Evolutionary conservation across 164 flowering plant species (phyloP), one percentile per base, ranked within the genome.

Genomic region (Aristolochia fimbriata): DNA sequence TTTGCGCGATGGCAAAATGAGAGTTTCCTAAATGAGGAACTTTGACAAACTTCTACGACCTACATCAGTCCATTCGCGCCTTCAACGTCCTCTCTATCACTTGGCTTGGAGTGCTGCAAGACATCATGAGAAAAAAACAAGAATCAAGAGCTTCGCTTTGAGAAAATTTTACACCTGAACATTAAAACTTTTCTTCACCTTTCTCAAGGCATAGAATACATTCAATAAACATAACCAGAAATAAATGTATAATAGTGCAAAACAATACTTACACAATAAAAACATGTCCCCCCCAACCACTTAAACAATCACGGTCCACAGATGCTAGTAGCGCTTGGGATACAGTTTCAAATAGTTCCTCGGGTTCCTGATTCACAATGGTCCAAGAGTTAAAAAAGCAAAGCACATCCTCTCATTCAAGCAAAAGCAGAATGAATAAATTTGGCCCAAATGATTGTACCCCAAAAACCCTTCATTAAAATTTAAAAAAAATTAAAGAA

Each of bases 201-300:
- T 5, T 37, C 1, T 37, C 43, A 37, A 37, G 12, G 10, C 9
- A 10, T 37, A 37, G 43, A 37, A 6, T 10, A 37, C 21, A 16
- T n/a, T 22, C 10, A 9, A 1, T 19, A n/a, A 50, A 11, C 53
- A 19, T n/a, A n/a, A 17, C 5, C 20, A 22, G 22, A n/a, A 8
- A 0, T 9, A 1, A 50, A 50, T 50, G 16, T 50, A 10, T n/a
- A 19, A 50, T 7, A 50, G 53, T 48, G 43, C 21, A 55, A 60
- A 43, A 49, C 6, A 20, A 49, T n/a, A 55, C 95, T 88, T 81
- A 88, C 96, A 88, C 96, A 70, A 92, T 69, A 73, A 80, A 80
- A 65, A 92, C 93, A 59, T 88, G 91, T 61, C 95, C 96, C 62
- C 98, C 98, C 96, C 98, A 92, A 22, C 98, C 96, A 79, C 96